These are phyloP conservation scores for Trichoderma polysporum DNA, from an alignment of 2,329 filamentous ascomycete genomes.

Conservation along the genomic window DNA sequence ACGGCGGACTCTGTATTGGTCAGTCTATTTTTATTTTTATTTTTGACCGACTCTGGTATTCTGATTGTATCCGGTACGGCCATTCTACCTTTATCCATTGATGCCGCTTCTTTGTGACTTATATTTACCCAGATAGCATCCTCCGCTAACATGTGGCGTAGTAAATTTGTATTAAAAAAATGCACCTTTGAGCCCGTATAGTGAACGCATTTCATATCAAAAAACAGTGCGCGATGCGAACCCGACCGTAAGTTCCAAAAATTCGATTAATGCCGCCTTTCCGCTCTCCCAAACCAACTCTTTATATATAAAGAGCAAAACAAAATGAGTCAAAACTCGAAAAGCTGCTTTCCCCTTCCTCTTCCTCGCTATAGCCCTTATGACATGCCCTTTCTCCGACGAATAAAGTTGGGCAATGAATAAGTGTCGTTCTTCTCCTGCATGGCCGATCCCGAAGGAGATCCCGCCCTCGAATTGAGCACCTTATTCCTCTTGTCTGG, in stretches of 20 bases:
- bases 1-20: background rate
- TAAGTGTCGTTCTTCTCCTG: background rate
- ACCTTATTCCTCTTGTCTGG: constrained; percentile 25
- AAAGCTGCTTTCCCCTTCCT: background rate
- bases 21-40: background rate
- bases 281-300: background rate
- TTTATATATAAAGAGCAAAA: background rate
- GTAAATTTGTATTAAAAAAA: background rate
- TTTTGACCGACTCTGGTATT: background rate
- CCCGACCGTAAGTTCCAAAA: background rate
- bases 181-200: background rate
- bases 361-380: background rate
- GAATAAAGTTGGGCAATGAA: constrained; percentile 10
- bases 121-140: background rate
- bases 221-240: background rate
- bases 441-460: background rate
- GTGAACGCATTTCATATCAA: background rate
- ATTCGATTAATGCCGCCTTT: background rate
- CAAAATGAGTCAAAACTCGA: background rate
- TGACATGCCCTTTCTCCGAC: constrained; percentile 17
- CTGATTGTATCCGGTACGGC: background rate
- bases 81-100: background rate
- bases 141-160: background rate
- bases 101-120: background rate
- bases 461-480: background rate